phyloP scores from a whole-genome alignment of 306 rosid genomes.

The Erythrophleum fordii region DNA sequence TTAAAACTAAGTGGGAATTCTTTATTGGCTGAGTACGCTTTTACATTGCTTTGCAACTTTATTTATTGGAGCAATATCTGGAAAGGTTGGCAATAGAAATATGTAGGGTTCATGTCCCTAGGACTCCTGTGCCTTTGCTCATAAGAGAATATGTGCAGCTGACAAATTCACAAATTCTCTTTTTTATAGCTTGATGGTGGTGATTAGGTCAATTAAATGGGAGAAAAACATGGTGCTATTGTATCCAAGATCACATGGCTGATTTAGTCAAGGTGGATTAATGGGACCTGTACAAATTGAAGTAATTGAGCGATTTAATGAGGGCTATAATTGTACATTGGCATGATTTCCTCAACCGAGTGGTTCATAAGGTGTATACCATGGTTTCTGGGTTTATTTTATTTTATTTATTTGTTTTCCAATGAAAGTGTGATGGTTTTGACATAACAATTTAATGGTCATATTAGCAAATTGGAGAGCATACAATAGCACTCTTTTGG shows the following conservation, averaged over 20 bases:
- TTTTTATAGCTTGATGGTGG: background rate
- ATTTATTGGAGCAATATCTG: background rate
- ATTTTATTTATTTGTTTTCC: background rate
- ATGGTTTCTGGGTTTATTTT: background rate
- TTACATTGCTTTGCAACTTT: background rate
- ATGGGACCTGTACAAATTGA: background rate
- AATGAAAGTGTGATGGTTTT: slow-evolving; percentile 9
- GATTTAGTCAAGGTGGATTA: background rate
- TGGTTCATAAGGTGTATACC: background rate
- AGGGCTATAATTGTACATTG: background rate
- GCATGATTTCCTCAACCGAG: background rate
- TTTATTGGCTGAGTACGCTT: background rate
- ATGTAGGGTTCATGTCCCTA: background rate
- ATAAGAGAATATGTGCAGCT: background rate
- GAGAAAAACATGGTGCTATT: background rate
- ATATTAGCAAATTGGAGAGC: background rate
- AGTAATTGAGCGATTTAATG: background rate
- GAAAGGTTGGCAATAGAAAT: background rate
- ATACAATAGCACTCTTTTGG: background rate
- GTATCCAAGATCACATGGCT: background rate
- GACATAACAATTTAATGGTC: background rate
- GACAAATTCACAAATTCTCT: background rate
- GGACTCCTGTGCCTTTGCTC: background rate
- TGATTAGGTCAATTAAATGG: background rate
- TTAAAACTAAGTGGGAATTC: slow-evolving; percentile 15